Base-by-base conservation (phyloP, 2,329 filamentous ascomycete species). In the Venturia pyrina region DNA sequence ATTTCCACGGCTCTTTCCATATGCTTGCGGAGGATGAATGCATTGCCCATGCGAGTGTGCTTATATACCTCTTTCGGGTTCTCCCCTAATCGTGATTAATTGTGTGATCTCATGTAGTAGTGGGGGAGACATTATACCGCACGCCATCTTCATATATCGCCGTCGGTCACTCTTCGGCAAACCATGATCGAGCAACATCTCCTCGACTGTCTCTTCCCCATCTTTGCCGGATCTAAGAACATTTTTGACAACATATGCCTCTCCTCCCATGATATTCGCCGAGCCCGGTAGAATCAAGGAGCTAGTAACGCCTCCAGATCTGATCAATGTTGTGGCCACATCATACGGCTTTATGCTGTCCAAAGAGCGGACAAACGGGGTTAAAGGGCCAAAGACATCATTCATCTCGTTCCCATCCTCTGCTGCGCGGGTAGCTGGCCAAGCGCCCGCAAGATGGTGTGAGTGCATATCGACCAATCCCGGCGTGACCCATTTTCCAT, bases 61-160 rank as follows among this genome's bases (percentile, higher is more conserved):
- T 85, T 86, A 67, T 89, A 87, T 0, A 85, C 77, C 0, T 80
- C 76, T 76, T 89, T 89, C 1, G 87, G 78, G 70, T 90, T 90
- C 75, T 90, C 87, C 44, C 87, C 53, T 57, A n/a, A 32, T 57
- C 13, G 5, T 34, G 1, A 17, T 57, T n/a, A 57, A n/a, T n/a
- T 37, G 5, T 21, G 28, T 57, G 53, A 19, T 10, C 28, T 17
- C 8, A 34, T 37, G 5, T 19, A 19, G 13, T 3, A 37, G 28
- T 5, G 37, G 4, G 3, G 28, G 19, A 21, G 4, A 1, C 10
- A 56, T 3, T 28, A 37, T 57, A 57, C 53, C 87, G 69, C 87
- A 90, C 0, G 88, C 88, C 87, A 90, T 90, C 77, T 90, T 90
- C 81, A 90, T 88, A 73, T 88, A 90, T 24, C 88, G 81, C 83